Percentiles rank a stretch among this genome's conserved stretches.
Evolutionary conservation across 73 alveolate genomes (phyloP).

Genomic region (Blepharisma stoltei): DNA sequence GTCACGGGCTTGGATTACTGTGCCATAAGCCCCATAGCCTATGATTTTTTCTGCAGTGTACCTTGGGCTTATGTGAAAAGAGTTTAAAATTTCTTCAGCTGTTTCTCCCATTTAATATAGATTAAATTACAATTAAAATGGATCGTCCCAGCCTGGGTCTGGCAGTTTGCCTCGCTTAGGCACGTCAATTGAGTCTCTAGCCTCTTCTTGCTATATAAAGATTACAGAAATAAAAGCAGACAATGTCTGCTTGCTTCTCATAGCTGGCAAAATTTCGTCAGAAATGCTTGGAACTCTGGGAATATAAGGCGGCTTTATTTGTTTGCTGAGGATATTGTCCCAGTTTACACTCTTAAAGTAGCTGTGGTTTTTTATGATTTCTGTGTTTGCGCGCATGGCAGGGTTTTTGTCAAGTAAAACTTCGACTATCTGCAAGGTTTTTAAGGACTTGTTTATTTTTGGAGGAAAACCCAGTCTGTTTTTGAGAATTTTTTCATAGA

Average conservation of each 20-base stretch:
- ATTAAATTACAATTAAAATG: too few species aligned
- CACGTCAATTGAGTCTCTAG: too few species aligned
- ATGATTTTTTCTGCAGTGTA: constrained; percentile 29
- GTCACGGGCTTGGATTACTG: constrained; percentile 19
- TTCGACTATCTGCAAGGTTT: not conserved
- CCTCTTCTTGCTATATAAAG: too few species aligned
- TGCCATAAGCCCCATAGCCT: constrained; percentile 33
- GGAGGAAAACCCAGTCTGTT: constrained; percentile 34
- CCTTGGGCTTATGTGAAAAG: constrained; percentile 10
- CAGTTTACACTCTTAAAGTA: not conserved
- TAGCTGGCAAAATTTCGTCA: too few species aligned
- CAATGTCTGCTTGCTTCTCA: too few species aligned
- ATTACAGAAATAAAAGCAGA: too few species aligned
- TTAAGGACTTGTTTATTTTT: not conserved
- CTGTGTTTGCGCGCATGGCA: constrained; percentile 1
- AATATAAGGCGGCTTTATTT: constrained; percentile 14
- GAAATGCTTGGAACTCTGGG: not conserved
- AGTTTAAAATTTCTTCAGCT: constrained; percentile 6
- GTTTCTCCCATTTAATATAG: not conserved
- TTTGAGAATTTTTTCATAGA: constrained; percentile 36
- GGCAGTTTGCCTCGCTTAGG: too few species aligned
- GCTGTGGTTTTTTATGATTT: not conserved
- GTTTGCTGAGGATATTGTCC: not conserved
- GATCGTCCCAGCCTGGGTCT: too few species aligned
- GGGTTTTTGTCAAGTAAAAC: constrained; percentile 22